Conservation (phyloP, 139 green algal species). For the Haematococcus sp. region DNA sequence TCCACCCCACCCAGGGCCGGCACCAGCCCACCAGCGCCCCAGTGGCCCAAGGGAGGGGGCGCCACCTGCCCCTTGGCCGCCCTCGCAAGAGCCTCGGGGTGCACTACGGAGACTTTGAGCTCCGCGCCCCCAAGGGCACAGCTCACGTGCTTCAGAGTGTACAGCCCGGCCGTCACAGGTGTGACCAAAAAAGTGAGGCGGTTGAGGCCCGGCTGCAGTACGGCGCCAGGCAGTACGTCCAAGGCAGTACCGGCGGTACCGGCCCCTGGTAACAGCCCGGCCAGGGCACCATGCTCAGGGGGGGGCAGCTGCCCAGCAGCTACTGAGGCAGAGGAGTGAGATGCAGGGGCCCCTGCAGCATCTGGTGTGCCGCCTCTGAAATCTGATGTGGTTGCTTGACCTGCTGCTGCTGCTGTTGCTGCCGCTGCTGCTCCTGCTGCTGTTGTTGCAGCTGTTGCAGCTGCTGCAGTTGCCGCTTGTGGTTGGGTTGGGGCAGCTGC, state of each 20-base stretch:
- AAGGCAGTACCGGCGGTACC: not conserved
- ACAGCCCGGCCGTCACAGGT: constrained; percentile 1
- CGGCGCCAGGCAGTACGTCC: not conserved
- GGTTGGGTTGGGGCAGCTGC: not conserved
- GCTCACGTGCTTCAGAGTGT: not conserved
- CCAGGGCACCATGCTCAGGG: not conserved
- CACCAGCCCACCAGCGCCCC: too few relatives aligned
- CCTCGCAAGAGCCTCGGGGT: not conserved
- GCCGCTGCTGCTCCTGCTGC: not conserved
- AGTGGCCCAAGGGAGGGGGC: not conserved
- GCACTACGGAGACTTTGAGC: too few relatives aligned
- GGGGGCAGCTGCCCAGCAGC: not conserved
- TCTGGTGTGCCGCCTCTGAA: not conserved
- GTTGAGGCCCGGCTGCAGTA: not conserved
- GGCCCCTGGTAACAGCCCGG: not conserved
- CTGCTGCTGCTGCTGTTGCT: not conserved
- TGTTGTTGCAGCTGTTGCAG: not conserved
- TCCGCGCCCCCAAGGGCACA: not conserved
- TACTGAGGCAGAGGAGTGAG: too few relatives aligned
- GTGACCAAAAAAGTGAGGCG: constrained; percentile 7
- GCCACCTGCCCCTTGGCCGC: not conserved
- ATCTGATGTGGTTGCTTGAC: not conserved
- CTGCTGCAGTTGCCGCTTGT: not conserved
- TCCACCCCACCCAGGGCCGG: too few relatives aligned
- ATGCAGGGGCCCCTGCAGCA: not conserved